Evolutionary conservation across 306 rosid genomes (phyloP).

Genomic region (Purshia tridentata): DNA sequence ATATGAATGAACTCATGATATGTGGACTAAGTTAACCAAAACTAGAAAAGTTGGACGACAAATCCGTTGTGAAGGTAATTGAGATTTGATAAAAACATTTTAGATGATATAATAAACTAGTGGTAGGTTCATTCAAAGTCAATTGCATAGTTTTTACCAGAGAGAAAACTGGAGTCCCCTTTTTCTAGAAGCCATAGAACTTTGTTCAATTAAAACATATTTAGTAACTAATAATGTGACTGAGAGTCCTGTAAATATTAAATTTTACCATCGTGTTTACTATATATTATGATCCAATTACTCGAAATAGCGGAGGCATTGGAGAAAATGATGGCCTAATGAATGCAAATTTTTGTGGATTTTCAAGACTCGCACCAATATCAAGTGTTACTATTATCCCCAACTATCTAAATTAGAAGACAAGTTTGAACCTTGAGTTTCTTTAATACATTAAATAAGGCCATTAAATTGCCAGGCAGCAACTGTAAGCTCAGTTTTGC

Average conservation of each 20-base stretch:
- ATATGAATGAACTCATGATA: slow-evolving; percentile 6
- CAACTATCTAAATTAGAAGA: neutral
- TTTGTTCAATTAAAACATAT: neutral
- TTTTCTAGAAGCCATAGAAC: too few relatives aligned
- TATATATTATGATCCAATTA: neutral
- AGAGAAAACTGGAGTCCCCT: too few relatives aligned
- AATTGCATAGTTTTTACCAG: too few relatives aligned
- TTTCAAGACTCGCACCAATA: neutral
- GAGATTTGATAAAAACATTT: neutral
- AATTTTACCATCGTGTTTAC: neutral
- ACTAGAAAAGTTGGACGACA: neutral
- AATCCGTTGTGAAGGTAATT: neutral
- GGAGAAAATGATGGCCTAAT: neutral
- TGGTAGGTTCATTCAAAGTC: neutral
- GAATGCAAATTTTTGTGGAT: neutral
- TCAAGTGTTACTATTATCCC: neutral
- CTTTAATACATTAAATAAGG: too few relatives aligned
- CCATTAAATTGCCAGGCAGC: too few relatives aligned
- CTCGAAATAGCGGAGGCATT: neutral
- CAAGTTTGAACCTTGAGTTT: neutral
- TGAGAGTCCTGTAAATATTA: too few relatives aligned
- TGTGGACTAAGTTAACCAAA: neutral
- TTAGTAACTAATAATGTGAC: neutral
- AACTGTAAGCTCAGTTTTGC: too few relatives aligned
- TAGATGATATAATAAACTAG: neutral